Base-by-base conservation (phyloP, 352 stramenopile genomes). In the Phytophthora agathidicida region DNA sequence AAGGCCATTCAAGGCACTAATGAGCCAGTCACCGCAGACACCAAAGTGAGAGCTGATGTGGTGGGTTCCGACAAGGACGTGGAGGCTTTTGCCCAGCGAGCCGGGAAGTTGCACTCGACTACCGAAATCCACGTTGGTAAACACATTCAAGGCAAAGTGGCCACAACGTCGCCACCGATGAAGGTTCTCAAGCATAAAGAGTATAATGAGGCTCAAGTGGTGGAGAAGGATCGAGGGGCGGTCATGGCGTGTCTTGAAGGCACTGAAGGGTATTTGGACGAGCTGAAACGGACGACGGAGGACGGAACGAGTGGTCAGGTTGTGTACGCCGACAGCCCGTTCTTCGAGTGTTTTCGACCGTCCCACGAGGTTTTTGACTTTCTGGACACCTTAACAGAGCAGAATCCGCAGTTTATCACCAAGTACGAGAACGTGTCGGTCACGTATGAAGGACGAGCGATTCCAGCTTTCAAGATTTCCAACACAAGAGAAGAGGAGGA, bases 301-400 rank as follows among this genome's bases (percentile, higher is more conserved):
- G 14, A 53, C 10, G 19, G 41, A 11, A 37, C 44, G 4, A 28
- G 45, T 41, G 27, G 48, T 13, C 23, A 33, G 1, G 31, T 62
- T 1, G 33, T 69, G 10, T 87, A 86, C 56, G 71, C 67, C 0
- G 53, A 79, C 13, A 90, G 62, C 47, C 63, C 65, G 22, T 93
- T 82, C 47, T 93, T 93, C 39, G 70, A 89, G 32, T 93, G 83
- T 56, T 93, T 89, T 56, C 81, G 75, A 31, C 79, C 78, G 33
- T 51, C 59, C 8, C 75, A 91, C 31, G 58, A 91, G 35, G 71
- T 91, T 3, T 83, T 83, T 51, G 57, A 67, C 24, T 93, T 89
- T 56, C 69, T 93, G 10, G 73, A 88, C 31, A 56, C 64, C 26
- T 24, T 93, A 7, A 55, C 49, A 8, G 50, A 78, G 41, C 56